Percentiles rank a stretch among this genome's conserved stretches.
These are phyloP conservation scores for Pleurotus cornucopiae DNA, from an alignment of 768 basidiomycete genomes.

Conservation along the genomic window DNA sequence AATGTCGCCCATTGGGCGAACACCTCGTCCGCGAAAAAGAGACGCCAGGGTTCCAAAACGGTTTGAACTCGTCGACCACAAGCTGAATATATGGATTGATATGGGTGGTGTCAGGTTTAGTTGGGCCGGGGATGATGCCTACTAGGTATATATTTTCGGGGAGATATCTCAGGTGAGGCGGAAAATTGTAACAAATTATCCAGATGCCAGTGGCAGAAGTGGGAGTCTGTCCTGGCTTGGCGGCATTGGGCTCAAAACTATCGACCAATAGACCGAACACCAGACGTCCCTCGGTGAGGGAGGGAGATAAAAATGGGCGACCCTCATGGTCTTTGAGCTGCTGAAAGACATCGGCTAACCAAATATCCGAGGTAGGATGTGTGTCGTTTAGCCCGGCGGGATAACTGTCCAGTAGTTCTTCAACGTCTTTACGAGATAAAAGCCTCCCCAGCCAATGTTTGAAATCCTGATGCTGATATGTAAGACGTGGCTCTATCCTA, in stretches of 20 bases:
- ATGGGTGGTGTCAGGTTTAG: not conserved
- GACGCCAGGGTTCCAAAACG: not conserved
- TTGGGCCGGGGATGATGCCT: conserved; percentile 3
- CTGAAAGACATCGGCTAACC: not conserved
- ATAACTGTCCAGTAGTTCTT: not conserved
- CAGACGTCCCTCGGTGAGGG: not conserved
- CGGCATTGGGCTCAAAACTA: not conserved
- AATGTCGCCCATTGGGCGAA: not conserved
- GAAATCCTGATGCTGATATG: conserved; percentile 1
- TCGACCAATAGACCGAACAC: not conserved
- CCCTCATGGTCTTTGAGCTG: not conserved
- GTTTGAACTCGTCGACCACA: not conserved
- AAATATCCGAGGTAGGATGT: not conserved
- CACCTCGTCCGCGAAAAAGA: not conserved
- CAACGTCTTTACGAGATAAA: not conserved
- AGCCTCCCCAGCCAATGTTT: conserved; percentile 2
- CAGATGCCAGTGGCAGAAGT: not conserved
- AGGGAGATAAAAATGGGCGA: not conserved
- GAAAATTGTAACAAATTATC: conserved; percentile 1
- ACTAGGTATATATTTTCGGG: conserved; percentile 6
- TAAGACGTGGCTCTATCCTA: not conserved
- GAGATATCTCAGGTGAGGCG: not conserved
- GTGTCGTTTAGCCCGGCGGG: not conserved
- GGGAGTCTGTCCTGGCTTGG: not conserved
- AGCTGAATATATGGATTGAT: conserved; percentile 3